A percentile compares a stretch with the other conserved stretches of the same genome.
phyloP scores from a whole-genome alignment of 768 basidiomycete species.

The Rhodosporidiobolus odoratus region DNA sequence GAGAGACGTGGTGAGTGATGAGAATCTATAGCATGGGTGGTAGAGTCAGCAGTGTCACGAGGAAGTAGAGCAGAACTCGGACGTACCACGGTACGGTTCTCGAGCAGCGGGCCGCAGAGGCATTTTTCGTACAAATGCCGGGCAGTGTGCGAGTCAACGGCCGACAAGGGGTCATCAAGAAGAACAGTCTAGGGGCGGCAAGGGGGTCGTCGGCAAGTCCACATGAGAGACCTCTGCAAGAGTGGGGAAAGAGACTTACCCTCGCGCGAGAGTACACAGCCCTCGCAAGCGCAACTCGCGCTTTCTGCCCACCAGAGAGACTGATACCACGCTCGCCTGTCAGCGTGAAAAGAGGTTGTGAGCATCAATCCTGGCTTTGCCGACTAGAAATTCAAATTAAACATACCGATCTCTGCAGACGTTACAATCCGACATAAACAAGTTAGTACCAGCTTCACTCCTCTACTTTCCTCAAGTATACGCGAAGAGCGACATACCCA shows the following conservation, averaged over 20 bases:
- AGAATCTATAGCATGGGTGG: constrained; percentile 63
- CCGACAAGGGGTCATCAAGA: constrained; percentile 40
- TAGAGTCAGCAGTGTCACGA: constrained; percentile 78
- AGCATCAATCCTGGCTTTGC: too few relatives aligned
- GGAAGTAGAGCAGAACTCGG: constrained; percentile 68
- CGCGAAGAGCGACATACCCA: constrained; percentile 42
- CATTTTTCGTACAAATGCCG: constrained; percentile 52
- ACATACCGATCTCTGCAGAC: neutral
- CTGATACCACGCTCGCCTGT: constrained; percentile 38
- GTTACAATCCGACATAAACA: too few relatives aligned
- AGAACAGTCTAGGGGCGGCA: constrained; percentile 25
- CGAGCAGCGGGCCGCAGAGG: constrained; percentile 72
- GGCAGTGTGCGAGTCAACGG: constrained; percentile 61
- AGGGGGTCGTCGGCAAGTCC: neutral
- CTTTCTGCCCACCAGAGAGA: constrained; percentile 39
- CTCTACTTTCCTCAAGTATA: too few relatives aligned
- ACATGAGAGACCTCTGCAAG: neutral
- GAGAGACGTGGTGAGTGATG: constrained; percentile 41
- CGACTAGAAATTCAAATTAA: too few relatives aligned
- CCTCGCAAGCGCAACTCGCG: constrained; percentile 63
- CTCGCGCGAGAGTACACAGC: constrained; percentile 86
- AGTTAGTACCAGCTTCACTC: too few relatives aligned
- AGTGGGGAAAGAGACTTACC: neutral
- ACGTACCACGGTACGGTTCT: constrained; percentile 66
- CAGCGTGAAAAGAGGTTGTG: too few relatives aligned